Base-by-base conservation (phyloP, 1,284 basidiomycete genomes). In the Xerocomus minutiporus region DNA sequence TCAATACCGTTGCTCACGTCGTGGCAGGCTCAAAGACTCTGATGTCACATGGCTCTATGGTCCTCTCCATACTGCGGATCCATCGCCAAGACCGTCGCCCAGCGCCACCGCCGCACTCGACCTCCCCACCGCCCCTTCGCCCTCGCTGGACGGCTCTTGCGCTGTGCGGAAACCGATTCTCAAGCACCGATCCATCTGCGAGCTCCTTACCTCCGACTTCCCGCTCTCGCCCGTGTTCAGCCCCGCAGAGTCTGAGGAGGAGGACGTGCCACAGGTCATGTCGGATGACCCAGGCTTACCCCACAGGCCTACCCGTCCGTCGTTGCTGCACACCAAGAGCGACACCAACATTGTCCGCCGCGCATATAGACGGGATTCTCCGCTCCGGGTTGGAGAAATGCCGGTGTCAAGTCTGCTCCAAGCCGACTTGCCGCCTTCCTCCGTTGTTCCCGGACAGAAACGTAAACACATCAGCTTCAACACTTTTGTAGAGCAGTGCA, bases 21-120 rank as follows among this genome's bases (percentile, higher is more conserved):
- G 13, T 26, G 44, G 31, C 75, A 99, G 96, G 96, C 83, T 99
- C 62, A 99, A 99, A 71, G 97, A 99, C 73, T 95, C 92, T 26
- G 96, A 99, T 70, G 96, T 99, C 29, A 99, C 97, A 11, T 99
- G 97, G 96, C 81, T 99, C 2, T 99, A 99, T 66, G 96, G 96
- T 0, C 97, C 97, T 13, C 76, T 99, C 1, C 97, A 99, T 70
- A 92, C 92, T 1, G 92, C 91, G 40, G 91, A 94, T 60, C 43
- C 78, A 73, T 64, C 75, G 69, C 63, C 62, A 52, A 66, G 57
- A 55, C 67, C 57, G 45, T 67, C 59, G 23, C 62, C 53, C 48
- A 64, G 42, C 6, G 63, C 57, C 0, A 25, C 67, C 0, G 61
- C 73, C 61, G 56, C 71, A 56, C 57, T 73, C 65, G 57, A 74